These are phyloP conservation scores for Gynandropsis gynandra DNA, from an alignment of 345 rosid species.

Conservation along the genomic window DNA sequence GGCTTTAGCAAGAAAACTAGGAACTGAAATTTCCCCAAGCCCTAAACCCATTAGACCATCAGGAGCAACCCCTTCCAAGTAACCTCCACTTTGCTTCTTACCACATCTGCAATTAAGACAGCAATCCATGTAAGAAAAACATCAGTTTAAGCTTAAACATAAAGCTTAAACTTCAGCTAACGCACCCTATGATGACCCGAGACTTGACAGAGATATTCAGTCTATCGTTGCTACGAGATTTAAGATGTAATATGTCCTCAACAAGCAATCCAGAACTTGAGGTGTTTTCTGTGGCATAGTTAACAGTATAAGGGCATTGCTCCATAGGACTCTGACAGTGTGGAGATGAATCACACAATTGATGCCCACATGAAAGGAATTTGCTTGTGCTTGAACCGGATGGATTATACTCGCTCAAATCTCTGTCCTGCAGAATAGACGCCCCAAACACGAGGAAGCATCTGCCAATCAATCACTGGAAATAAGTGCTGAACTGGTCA, in stretches of 20 bases:
- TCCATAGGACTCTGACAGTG: conserved; percentile 51
- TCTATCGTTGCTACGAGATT: conserved; percentile 30
- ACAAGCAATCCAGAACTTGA: conserved; percentile 80
- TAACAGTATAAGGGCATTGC: conserved; percentile 57
- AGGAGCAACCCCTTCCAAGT: conserved; percentile 71
- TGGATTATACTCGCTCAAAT: conserved; percentile 65
- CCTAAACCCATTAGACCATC: conserved; percentile 96
- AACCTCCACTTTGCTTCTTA: conserved; percentile 78
- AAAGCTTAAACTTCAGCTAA: conserved; percentile 6
- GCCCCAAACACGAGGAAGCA: conserved; percentile 93
- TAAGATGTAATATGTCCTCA: conserved; percentile 61
- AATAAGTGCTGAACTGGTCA: conserved; percentile 77
- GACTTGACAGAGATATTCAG: conserved; percentile 50
- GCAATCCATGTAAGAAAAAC: not conserved
- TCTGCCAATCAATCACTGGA: conserved; percentile 96
- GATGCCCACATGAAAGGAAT: conserved; percentile 62
- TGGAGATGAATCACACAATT: conserved; percentile 44
- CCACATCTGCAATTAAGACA: conserved; percentile 54
- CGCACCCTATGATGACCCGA: conserved; percentile 64
- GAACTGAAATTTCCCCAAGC: conserved; percentile 67
- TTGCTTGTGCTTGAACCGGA: conserved; percentile 69
- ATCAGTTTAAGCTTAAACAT: conserved; percentile 6
- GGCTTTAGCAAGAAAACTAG: conserved; percentile 67
- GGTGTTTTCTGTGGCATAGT: conserved; percentile 47
- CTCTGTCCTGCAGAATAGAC: conserved; percentile 93